Base-by-base conservation (phyloP, 345 rosid species). In the Eucalyptus sp. region DNA sequence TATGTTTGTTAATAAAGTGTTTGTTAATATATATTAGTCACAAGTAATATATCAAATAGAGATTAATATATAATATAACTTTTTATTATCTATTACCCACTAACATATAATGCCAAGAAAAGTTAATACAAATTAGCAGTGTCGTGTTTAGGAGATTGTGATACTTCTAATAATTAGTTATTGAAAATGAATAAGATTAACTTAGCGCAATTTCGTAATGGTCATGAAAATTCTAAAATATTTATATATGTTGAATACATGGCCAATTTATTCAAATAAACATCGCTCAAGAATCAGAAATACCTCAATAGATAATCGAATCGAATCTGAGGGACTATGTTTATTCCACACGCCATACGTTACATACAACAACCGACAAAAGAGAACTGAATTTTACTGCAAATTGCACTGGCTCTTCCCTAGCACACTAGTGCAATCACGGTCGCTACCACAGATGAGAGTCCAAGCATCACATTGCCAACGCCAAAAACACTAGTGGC, bases 321-420 rank as follows among this genome's bases (percentile, higher is more conserved):
- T 76, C 4, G 83, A 76, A 76, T 76, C 48, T 13, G 15, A 76
- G 83, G 24, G 83, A 76, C 29, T 48, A 4, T 20, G 83, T 20
- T 41, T 41, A 22, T 76, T 20, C 83, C 83, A 20, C 83, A 76
- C 13, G 27, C 83, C 27, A 76, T 37, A 41, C 12, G 48, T 20
- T 76, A 18, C 83, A 76, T 76, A 50, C 46, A 80, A 54, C 31
- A 79, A 86, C 27, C 31, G 87, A 58, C 33, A 37, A 56, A 76
- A 80, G 49, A 88, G 18, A 24, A 68, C 18, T 76, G 49, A 5
- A 76, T 41, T 76, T 44, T 44, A 76, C 83, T 10, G 86, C 37
- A 24, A 86, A 88, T 9, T 88, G 97, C 97, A 94, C 96, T 92
- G 95, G 94, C 95, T 94, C 97, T 92, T 49, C 91, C 93, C 96